These are phyloP conservation scores for Pythium folliculosum DNA, from an alignment of 352 stramenopile genomes.

Conservation along the genomic window DNA sequence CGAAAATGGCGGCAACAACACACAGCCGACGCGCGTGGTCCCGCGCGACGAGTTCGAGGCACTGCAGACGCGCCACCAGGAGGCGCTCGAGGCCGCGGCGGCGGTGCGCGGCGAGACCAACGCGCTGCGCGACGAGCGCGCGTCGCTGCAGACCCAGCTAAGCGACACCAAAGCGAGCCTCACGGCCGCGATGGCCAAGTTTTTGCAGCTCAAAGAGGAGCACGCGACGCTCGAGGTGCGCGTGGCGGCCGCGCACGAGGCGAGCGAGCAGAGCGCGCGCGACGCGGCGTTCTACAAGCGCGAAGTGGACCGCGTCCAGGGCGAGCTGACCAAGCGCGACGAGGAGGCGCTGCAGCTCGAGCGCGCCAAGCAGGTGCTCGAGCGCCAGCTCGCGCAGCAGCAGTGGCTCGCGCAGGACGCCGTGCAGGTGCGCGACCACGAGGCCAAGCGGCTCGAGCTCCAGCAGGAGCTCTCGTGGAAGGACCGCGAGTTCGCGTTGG, in stretches of 20 bases:
- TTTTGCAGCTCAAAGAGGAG: constrained; percentile 66
- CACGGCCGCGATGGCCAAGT: constrained; percentile 43
- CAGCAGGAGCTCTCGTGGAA: constrained; percentile 37
- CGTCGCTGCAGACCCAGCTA: constrained; percentile 41
- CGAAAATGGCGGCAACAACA: constrained; percentile 17
- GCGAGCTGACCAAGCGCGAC: constrained; percentile 34
- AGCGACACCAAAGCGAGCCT: constrained; percentile 39
- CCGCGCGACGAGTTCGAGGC: constrained; percentile 31
- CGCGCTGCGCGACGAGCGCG: constrained; percentile 51
- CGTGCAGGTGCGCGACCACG: constrained; percentile 25
- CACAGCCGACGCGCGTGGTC: not conserved
- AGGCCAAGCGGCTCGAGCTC: constrained; percentile 27
- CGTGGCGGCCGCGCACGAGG: constrained; percentile 33
- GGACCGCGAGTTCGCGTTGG: constrained; percentile 30
- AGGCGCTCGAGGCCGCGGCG: constrained; percentile 40
- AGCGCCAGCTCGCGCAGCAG: constrained; percentile 28
- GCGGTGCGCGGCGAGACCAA: constrained; percentile 54
- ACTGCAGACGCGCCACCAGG: constrained; percentile 30
- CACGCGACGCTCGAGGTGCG: constrained; percentile 55
- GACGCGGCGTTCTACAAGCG: constrained; percentile 42
- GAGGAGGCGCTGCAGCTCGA: constrained; percentile 35
- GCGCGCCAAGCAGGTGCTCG: constrained; percentile 23
- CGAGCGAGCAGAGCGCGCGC: constrained; percentile 36
- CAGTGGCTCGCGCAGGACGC: constrained; percentile 26
- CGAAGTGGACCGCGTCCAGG: constrained; percentile 45